These are phyloP conservation scores for Luffa acutangula DNA, from an alignment of 306 rosid species.

Conservation along the genomic window DNA sequence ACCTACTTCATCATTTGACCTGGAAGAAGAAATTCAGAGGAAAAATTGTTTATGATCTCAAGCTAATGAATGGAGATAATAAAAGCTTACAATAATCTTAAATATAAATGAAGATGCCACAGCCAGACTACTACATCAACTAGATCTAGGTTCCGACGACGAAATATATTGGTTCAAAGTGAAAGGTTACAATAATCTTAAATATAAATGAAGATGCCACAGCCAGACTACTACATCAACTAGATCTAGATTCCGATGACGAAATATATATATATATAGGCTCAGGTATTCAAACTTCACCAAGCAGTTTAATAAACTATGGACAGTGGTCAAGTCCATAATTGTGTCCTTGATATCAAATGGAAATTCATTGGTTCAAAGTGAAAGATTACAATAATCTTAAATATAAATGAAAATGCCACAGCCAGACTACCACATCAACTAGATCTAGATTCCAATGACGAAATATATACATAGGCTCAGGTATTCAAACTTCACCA, in stretches of 20 bases:
- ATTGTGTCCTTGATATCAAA: background rate
- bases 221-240: background rate
- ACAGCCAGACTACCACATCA: too few species aligned
- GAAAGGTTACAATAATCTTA: background rate
- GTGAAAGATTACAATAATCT: background rate
- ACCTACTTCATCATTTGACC: constrained; percentile 62
- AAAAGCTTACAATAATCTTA: background rate
- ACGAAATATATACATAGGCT: background rate
- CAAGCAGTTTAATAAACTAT: background rate
- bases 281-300: background rate
- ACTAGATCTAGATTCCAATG: too few species aligned
- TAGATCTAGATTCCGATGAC: background rate
- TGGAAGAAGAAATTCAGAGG: constrained; percentile 16
- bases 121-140: background rate
- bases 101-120: background rate
- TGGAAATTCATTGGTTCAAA: background rate
- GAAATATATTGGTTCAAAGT: too few species aligned
- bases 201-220: background rate
- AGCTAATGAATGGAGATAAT: background rate
- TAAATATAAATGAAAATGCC: too few species aligned
- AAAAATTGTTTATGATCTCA: background rate
- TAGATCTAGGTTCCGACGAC: background rate
- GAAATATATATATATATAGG: background rate
- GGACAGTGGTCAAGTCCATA: background rate
- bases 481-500: background rate